Percentiles rank a stretch among this genome's conserved stretches.
Evolutionary conservation across 768 basidiomycete genomes (phyloP).

Genomic region (Mycena leptocephala): DNA sequence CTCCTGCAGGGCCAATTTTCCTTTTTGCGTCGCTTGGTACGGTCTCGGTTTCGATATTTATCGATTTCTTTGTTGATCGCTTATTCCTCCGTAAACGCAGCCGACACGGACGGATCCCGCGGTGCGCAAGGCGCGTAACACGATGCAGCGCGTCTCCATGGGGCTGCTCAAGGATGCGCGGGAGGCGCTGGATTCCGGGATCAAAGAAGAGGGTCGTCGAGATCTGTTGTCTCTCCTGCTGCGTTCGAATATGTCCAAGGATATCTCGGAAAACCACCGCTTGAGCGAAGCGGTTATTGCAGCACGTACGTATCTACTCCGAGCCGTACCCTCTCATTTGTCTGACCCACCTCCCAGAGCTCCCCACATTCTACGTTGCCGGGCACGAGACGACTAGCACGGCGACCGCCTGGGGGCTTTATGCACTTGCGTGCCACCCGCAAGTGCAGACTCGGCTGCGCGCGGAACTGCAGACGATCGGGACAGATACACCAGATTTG

Average conservation of each 20-base stretch:
- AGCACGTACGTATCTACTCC: conserved; percentile 7
- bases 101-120: background rate
- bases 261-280: conserved; percentile 55
- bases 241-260: conserved; percentile 63
- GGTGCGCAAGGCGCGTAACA: background rate
- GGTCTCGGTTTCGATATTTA: background rate
- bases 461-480: conserved; percentile 57
- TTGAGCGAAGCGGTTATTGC: conserved; percentile 32
- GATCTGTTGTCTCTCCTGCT: conserved; percentile 64
- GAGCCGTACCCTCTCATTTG: conserved; percentile 1
- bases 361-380: conserved; percentile 52
- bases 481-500: conserved; percentile 62
- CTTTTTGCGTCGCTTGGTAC: background rate
- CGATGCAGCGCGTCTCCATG: conserved; percentile 7
- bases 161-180: background rate
- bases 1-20: background rate
- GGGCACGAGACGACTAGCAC: conserved; percentile 60
- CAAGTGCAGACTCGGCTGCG: conserved; percentile 61
- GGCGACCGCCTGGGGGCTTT: conserved; percentile 61
- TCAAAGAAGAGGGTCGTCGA: conserved; percentile 28
- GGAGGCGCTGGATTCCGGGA: background rate
- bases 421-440: conserved; percentile 54
- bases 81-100: background rate
- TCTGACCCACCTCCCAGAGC: conserved; percentile 47
- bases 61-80: background rate